Conservation (phyloP, 1,284 basidiomycete genomes). For the Veloboletus limbatus region DNA sequence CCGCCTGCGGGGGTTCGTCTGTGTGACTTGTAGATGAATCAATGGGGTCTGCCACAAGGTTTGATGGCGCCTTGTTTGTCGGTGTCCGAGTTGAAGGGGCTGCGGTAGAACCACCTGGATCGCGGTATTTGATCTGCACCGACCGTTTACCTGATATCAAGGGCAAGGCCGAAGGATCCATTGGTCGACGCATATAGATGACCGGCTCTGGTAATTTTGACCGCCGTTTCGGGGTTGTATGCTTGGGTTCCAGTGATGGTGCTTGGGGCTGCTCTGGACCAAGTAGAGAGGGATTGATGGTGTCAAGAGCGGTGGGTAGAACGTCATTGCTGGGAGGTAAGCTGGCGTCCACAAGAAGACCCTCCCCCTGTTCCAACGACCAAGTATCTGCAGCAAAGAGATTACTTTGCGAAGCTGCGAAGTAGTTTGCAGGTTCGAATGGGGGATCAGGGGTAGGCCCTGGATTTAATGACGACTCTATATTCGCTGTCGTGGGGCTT, state of each 20-base stretch:
- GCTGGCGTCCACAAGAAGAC: neutral
- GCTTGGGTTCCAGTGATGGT: neutral
- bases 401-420: constrained; percentile 5
- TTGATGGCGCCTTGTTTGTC: constrained; percentile 1
- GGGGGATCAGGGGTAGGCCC: neutral
- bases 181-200: constrained; percentile 30
- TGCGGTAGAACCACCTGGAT: constrained; percentile 3
- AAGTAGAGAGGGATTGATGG: constrained; percentile 33
- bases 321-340: neutral
- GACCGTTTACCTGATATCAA: constrained; percentile 23
- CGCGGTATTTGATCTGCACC: constrained; percentile 34
- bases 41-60: neutral
- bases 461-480: neutral
- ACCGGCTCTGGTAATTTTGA: constrained; percentile 26
- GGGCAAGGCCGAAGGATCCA: constrained; percentile 22
- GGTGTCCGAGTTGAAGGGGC: constrained; percentile 1
- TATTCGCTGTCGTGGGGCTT: constrained; percentile 19
- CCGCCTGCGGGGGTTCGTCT: neutral
- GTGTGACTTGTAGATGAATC: neutral
- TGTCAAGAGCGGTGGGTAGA: constrained; percentile 7
- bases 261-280: constrained; percentile 11
- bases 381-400: constrained; percentile 11
- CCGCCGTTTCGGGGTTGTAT: constrained; percentile 4
- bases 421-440: constrained; percentile 1
- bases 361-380: constrained; percentile 12